Base-by-base conservation (phyloP, 106 monocot genomes). In the Narthecium ossifragum region DNA sequence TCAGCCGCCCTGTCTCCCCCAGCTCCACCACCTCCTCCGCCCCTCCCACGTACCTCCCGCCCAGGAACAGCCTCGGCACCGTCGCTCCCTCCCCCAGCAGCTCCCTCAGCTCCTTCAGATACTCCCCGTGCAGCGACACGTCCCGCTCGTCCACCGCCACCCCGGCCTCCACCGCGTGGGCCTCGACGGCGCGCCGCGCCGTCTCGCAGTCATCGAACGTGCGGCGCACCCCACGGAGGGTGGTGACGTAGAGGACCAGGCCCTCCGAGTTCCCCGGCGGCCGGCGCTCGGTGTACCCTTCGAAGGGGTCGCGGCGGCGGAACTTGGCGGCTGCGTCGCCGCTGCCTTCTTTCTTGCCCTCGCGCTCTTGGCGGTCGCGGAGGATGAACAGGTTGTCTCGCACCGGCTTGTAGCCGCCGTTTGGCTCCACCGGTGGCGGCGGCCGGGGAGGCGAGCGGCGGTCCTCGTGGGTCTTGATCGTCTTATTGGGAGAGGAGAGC, bases 121-220 rank as follows among this genome's bases (percentile, higher is more conserved):
- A 96, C 65, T 86, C 84, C 2, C 75, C 78, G 53, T 96, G 96
- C 54, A 96, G 73, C 21, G 96, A 78, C 48, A 90, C 84, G 66
- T 96, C 96, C 10, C 96, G 58, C 78, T 96, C 96, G 71, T 86
- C 83, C 36, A 90, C 65, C 34, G 31, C 67, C 29, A 76, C 48
- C 31, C 73, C 81, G 18, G 37, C 63, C 20, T 74, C 70, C 24
- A 36, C 55, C 20, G 80, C 79, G 56, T 69, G 63, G 9, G 31
- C 67, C 37, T 98, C 90, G 21, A 98, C 71, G 2, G 63, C 52
- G 55, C 61, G 66, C 66, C 87, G 62, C 34, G 77, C 77, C 64
- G 32, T 39, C 62, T 98, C 84, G 63, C 96, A 98, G 64, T 86
- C 87, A 55, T 90, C 90, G 60, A 87, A 98, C 18, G 90, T 98